phyloP scores from a whole-genome alignment of 2,329 filamentous ascomycete species.

The Alternaria tenuissima region DNA sequence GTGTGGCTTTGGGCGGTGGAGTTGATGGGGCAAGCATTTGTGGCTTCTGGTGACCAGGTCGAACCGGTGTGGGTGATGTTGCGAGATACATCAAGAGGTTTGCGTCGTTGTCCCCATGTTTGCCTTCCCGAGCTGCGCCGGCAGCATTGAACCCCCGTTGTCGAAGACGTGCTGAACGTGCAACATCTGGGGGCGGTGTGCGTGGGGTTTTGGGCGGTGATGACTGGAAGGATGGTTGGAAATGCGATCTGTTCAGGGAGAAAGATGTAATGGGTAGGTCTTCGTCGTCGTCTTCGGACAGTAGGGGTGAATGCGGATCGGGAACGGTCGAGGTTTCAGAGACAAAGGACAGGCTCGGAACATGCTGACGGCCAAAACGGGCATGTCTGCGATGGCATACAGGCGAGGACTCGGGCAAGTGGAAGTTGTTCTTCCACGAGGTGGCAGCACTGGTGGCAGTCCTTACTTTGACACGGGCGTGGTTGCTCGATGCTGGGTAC shows the following conservation, averaged over 20 bases:
- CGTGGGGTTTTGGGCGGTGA: conserved; percentile 66
- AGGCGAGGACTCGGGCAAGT: conserved; percentile 85
- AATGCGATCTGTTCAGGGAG: conserved; percentile 63
- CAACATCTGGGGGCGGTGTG: conserved; percentile 51
- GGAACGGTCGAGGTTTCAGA: conserved; percentile 73
- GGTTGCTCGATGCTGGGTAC: conserved; percentile 57
- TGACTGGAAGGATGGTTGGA: conserved; percentile 67
- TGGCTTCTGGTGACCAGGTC: conserved; percentile 56
- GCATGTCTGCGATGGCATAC: conserved; percentile 78
- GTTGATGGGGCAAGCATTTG: conserved; percentile 63
- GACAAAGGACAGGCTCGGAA: conserved; percentile 81
- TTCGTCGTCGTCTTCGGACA: conserved; percentile 82
- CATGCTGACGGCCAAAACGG: conserved; percentile 73
- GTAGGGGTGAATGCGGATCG: conserved; percentile 65
- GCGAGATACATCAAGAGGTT: conserved; percentile 89
- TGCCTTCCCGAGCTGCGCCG: conserved; percentile 55
- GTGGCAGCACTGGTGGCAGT: conserved; percentile 65
- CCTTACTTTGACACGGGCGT: conserved; percentile 74
- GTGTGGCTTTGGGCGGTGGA: conserved; percentile 63
- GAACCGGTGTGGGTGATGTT: conserved; percentile 87
- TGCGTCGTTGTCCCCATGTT: conserved; percentile 80
- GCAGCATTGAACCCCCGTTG: conserved; percentile 50
- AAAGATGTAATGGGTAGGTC: conserved; percentile 81
- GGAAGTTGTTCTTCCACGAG: conserved; percentile 79
- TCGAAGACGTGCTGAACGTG: conserved; percentile 52